Evolutionary conservation across 352 stramenopile species (phyloP).

Genomic region (Phytophthora pisi): DNA sequence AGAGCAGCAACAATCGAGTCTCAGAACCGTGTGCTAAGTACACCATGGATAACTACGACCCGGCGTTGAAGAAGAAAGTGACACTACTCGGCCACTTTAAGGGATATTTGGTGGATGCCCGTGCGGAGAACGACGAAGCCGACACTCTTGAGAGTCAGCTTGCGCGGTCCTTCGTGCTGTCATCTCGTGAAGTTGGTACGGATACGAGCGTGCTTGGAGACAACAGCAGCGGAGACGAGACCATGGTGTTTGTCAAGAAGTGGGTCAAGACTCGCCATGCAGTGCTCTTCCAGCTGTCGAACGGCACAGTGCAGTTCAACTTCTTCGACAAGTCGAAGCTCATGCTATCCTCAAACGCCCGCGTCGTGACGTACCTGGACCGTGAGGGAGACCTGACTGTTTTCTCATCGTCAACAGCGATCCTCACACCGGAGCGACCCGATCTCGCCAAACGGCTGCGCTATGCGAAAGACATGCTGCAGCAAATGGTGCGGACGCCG

Average conservation of each 20-base stretch:
- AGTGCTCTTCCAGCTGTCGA: conserved; percentile 97
- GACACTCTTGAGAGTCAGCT: conserved; percentile 53
- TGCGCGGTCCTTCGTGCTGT: conserved; percentile 28
- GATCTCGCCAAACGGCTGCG: conserved; percentile 81
- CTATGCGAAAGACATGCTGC: conserved; percentile 97
- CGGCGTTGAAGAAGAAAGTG: conserved; percentile 96
- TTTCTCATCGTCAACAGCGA: conserved; percentile 54
- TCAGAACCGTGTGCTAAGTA: conserved; percentile 48
- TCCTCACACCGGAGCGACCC: conserved; percentile 62
- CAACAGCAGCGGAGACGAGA: conserved; percentile 18
- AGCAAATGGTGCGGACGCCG: conserved; percentile 84
- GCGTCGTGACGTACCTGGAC: conserved; percentile 89
- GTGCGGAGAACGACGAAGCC: conserved; percentile 56
- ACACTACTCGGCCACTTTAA: conserved; percentile 98
- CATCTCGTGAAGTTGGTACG: conserved; percentile 30
- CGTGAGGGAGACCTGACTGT: conserved; percentile 72
- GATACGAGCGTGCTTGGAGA: conserved; percentile 19
- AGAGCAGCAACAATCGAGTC: conserved; percentile 39
- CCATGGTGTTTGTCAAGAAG: conserved; percentile 97
- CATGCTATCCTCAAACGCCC: conserved; percentile 91
- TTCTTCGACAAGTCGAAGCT: conserved; percentile 98
- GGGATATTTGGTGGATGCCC: conserved; percentile 94
- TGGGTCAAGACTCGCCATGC: conserved; percentile 98
- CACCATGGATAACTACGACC: conserved; percentile 76
- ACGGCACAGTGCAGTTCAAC: conserved; percentile 95